Conservation (phyloP, 257 asterid species). For the Solanum rostratum region DNA sequence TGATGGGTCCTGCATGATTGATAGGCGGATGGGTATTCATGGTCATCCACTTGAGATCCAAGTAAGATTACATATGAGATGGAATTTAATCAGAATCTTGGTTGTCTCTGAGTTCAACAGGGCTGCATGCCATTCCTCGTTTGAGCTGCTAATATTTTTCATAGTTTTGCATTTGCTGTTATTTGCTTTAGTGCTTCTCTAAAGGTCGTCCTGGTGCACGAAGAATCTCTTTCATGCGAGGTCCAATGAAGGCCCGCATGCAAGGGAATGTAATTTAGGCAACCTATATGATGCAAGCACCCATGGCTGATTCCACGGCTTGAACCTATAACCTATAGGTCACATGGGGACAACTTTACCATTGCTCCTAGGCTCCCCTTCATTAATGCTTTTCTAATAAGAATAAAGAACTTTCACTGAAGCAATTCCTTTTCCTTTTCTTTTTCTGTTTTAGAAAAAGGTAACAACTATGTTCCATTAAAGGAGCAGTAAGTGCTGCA, state of each 20-base stretch:
- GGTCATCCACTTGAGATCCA: slow-evolving; percentile 75
- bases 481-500: neutral
- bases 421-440: neutral
- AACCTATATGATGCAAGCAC: neutral
- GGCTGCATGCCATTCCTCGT: neutral
- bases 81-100: neutral
- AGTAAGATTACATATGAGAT: slow-evolving; percentile 15
- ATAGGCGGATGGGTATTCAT: slow-evolving; percentile 69
- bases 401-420: neutral
- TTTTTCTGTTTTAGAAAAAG: neutral
- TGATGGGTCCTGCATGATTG: slow-evolving; percentile 84
- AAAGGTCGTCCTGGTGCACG: neutral
- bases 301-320: neutral
- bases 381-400: neutral
- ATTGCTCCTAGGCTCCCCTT: neutral
- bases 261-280: neutral
- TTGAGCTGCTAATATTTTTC: neutral
- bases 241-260: neutral
- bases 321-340: neutral
- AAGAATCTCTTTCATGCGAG: neutral
- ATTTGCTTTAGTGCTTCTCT: neutral
- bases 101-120: neutral
- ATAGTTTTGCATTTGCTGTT: neutral
- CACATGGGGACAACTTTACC: neutral
- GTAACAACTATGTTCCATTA: neutral